These are phyloP conservation scores for Monilinia fructigena DNA, from an alignment of 2,329 filamentous ascomycete species.

Conservation along the genomic window DNA sequence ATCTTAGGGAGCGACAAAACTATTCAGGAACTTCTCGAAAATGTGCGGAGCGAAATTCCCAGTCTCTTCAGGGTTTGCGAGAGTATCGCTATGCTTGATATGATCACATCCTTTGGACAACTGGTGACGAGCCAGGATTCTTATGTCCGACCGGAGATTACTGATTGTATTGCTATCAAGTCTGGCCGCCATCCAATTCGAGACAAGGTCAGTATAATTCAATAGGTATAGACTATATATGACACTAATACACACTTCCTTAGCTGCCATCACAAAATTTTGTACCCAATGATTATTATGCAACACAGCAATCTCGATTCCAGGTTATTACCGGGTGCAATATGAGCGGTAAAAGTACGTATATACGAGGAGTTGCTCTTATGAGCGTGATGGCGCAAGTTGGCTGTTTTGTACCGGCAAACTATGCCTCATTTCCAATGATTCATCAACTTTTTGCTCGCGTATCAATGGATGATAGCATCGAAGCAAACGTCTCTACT, in stretches of 20 bases:
- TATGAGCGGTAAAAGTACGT: constrained; percentile 97
- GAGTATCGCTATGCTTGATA: constrained; percentile 81
- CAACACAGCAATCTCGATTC: constrained; percentile 75
- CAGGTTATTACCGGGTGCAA: constrained; percentile 96
- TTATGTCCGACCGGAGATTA: constrained; percentile 63
- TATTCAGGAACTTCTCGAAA: constrained; percentile 67
- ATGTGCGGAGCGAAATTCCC: constrained; percentile 70
- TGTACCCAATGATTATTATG: constrained; percentile 88
- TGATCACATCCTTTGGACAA: constrained; percentile 76
- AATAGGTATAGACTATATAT: background rate
- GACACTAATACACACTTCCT: background rate
- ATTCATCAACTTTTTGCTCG: constrained; percentile 83
- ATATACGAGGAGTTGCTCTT: constrained; percentile 81
- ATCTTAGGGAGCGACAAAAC: constrained; percentile 77
- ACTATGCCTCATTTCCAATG: constrained; percentile 78
- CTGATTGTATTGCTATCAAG: constrained; percentile 63
- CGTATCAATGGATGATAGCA: constrained; percentile 80
- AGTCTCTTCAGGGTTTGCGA: constrained; percentile 82
- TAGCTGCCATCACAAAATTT: constrained; percentile 65
- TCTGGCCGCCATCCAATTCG: constrained; percentile 66
- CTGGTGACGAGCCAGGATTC: constrained; percentile 61
- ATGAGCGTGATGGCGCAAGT: constrained; percentile 92
- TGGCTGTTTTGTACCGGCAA: constrained; percentile 84
- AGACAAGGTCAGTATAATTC: constrained; percentile 51
- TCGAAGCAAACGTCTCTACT: constrained; percentile 88